Base-by-base conservation (phyloP, 345 rosid species). In the Mallotus nudiflorus region DNA sequence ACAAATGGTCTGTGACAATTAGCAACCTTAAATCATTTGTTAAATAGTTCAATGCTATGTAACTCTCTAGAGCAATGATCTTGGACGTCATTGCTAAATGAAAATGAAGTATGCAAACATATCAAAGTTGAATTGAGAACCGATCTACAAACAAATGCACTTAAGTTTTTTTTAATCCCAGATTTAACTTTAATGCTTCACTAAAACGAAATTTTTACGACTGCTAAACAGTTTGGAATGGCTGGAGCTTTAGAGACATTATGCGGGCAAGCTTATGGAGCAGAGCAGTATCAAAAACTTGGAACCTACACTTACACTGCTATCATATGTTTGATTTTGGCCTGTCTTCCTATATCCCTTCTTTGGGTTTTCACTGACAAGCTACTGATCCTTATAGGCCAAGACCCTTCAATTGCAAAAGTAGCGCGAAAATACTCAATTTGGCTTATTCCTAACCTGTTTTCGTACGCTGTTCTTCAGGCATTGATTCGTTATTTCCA, bases 301-400 rank as follows among this genome's bases (percentile, higher is more conserved):
- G 46, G 56, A 33, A 31, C 6, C n/a, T 56, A 42, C 7, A 29
- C 73, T 57, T 45, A 46, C 44, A 18, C 37, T 69, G 64, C 72
- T 10, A 57, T 68, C n/a, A 24, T 45, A 44, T 56, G 31, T 50
- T 31, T 69, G 46, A 45, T 69, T n/a, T 5, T 49, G 33, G 20
- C 46, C 25, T 58, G 46, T 13, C 28, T 69, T 11, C 37, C 57
- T 20, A 5, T 59, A 8, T 59, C 73, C 20, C 4, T 33, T 33
- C 15, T 20, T 9, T 69, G 73, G 73, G 20, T 52, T 20, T 80
- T 72, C 62, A 60, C 72, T 0, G 75, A 69, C 29, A 72, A 80
- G 49, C 10, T 80, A 11, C 62, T 80, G 0, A 49, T 57, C 6
- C 62, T 75, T 3, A 5, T 40, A 9, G 74, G 74, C 45, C 70